A percentile compares a stretch with the other conserved stretches of the same genome.
phyloP scores from a whole-genome alignment of 1,139 yeast genomes.

The Yamadazyma kanchanaburiensis region DNA sequence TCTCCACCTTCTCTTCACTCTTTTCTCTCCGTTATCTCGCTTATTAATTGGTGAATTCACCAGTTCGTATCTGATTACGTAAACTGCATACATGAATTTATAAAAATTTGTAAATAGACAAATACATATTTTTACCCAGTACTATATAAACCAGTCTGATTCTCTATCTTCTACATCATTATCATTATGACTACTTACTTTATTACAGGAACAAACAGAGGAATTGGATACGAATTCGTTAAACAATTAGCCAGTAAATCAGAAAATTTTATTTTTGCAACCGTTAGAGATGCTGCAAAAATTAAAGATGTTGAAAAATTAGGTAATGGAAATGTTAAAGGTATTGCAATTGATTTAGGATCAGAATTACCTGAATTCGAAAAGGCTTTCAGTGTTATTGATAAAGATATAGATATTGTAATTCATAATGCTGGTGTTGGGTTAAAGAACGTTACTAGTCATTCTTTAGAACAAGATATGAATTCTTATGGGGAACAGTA shows the following conservation, averaged over 20 bases:
- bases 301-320: constrained; percentile 6
- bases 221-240: constrained; percentile 16
- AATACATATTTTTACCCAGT: too few species aligned
- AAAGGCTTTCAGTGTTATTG: too few species aligned
- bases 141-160: not conserved
- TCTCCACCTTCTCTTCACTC: too few species aligned
- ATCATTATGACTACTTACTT: too few species aligned
- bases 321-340: constrained; percentile 4
- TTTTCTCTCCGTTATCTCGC: too few species aligned
- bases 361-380: constrained; percentile 1
- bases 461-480: constrained; percentile 7
- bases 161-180: constrained; percentile 8
- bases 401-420: too few species aligned
- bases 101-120: too few species aligned
- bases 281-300: constrained; percentile 15
- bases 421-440: too few species aligned
- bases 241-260: constrained; percentile 9
- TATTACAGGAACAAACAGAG: constrained; percentile 20
- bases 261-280: constrained; percentile 12
- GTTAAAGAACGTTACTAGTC: not conserved
- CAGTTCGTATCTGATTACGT: too few species aligned
- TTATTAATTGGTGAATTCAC: too few species aligned
- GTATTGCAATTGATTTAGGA: constrained; percentile 1
- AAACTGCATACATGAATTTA: too few species aligned
- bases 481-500: constrained; percentile 15